Conservation (phyloP, 2,329 filamentous ascomycete species). For the Pseudogymnoascus sp. region DNA sequence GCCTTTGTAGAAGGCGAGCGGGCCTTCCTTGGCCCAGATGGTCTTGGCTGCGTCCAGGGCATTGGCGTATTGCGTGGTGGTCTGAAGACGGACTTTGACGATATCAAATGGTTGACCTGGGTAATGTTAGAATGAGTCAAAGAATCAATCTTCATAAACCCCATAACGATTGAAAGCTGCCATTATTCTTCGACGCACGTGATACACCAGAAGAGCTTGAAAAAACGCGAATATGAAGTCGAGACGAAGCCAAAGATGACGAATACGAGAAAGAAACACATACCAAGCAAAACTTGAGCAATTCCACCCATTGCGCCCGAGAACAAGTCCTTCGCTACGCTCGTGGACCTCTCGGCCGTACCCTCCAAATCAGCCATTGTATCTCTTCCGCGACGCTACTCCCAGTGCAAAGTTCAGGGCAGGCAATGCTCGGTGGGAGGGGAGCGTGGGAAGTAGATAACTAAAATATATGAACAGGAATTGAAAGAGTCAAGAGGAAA, state of each 20-base stretch:
- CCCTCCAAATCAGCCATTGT: slow-evolving; percentile 3
- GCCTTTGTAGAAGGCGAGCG: slow-evolving; percentile 95
- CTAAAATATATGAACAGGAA: background rate
- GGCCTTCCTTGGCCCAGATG: slow-evolving; percentile 82
- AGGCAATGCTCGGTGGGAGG: slow-evolving; percentile 1
- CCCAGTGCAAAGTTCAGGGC: slow-evolving; percentile 2
- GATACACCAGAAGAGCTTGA: background rate
- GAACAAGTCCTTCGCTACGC: slow-evolving; percentile 67
- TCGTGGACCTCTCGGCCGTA: background rate
- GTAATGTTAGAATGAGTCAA: slow-evolving; percentile 16
- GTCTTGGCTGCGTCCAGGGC: slow-evolving; percentile 72
- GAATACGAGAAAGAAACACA: slow-evolving; percentile 30
- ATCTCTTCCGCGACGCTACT: slow-evolving; percentile 2
- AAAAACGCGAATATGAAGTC: background rate
- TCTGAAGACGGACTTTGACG: slow-evolving; percentile 95
- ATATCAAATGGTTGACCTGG: slow-evolving; percentile 74
- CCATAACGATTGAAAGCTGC: slow-evolving; percentile 7
- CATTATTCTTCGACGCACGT: background rate
- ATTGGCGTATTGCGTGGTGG: slow-evolving; percentile 69
- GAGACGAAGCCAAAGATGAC: background rate
- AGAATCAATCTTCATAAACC: background rate
- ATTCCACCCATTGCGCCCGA: slow-evolving; percentile 85
- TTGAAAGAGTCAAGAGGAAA: background rate
- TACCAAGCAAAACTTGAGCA: slow-evolving; percentile 89
- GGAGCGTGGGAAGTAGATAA: slow-evolving; percentile 2